Percentiles rank a stretch among this genome's conserved stretches.
These are phyloP conservation scores for Pleoardoris graminearum DNA, from an alignment of 2,329 filamentous ascomycete genomes.

Conservation along the genomic window DNA sequence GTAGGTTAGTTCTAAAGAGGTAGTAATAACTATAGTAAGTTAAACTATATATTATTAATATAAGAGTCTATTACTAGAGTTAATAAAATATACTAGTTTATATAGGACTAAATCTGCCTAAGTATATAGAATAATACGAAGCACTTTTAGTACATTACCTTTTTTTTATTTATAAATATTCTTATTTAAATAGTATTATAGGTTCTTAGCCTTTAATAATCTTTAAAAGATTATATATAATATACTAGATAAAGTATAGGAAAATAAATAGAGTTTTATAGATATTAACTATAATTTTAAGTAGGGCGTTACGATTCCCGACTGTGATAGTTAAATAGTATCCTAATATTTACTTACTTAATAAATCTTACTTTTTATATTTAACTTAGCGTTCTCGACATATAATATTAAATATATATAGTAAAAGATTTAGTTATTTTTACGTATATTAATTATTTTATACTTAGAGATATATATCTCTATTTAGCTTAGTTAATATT, in stretches of 20 bases:
- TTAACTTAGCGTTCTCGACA: too few species aligned
- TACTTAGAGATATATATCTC: too few species aligned
- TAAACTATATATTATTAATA: conserved; percentile 58
- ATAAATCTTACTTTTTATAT: too few species aligned
- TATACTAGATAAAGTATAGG: conserved; percentile 70
- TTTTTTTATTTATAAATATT: neutral
- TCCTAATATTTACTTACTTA: too few species aligned
- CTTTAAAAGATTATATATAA: conserved; percentile 88
- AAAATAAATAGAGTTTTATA: conserved; percentile 94
- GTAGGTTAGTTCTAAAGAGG: conserved; percentile 88
- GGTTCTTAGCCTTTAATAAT: conserved; percentile 95
- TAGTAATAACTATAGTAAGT: conserved; percentile 73
- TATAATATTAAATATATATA: too few species aligned
- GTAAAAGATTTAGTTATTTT: too few species aligned
- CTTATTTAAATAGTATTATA: conserved; percentile 31
- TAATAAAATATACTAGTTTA: conserved; percentile 81
- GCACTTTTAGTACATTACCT: conserved; percentile 89
- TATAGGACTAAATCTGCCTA: conserved; percentile 82
- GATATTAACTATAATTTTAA: conserved; percentile 85
- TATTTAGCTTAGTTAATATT: too few species aligned
- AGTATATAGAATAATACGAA: conserved; percentile 80
- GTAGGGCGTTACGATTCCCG: conserved; percentile 78
- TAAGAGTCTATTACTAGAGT: conserved; percentile 77
- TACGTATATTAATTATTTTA: too few species aligned
- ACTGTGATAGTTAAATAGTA: conserved; percentile 77